These are phyloP conservation scores for Cardiospermum halicacabum DNA, from an alignment of 345 rosid genomes.

Conservation along the genomic window DNA sequence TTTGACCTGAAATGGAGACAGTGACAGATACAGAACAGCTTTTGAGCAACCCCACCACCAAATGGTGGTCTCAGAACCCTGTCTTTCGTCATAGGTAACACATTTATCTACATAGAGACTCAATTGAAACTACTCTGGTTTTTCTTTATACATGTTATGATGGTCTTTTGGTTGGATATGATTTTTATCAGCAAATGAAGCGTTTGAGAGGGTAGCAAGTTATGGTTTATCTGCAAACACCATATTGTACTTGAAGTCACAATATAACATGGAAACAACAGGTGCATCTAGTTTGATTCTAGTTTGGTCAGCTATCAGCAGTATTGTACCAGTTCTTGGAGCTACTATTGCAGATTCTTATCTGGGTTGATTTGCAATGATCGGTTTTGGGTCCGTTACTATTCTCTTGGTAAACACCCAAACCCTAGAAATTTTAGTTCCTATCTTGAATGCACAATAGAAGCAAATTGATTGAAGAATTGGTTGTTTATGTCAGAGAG, in stretches of 20 bases:
- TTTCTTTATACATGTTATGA: neutral
- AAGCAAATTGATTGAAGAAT: neutral
- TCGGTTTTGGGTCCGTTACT: conserved; percentile 15
- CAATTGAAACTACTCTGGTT: neutral
- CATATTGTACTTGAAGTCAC: conserved; percentile 27
- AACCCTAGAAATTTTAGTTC: too few relatives aligned
- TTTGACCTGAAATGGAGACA: neutral
- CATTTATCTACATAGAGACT: too few relatives aligned
- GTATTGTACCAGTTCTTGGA: conserved; percentile 23
- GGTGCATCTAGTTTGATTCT: conserved; percentile 9
- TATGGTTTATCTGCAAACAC: conserved; percentile 16
- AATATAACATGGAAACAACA: conserved; percentile 16
- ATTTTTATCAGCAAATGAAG: neutral
- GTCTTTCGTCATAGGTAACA: conserved; percentile 9
- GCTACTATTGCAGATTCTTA: conserved; percentile 31
- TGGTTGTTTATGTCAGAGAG: conserved; percentile 22
- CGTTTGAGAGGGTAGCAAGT: conserved; percentile 10
- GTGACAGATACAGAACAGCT: neutral
- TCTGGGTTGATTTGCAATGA: conserved; percentile 9
- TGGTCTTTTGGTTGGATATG: neutral
- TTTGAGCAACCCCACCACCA: neutral
- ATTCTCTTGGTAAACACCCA: conserved; percentile 24
- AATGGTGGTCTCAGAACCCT: neutral
- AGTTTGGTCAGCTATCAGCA: conserved; percentile 17
- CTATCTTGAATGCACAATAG: neutral